Percentiles rank a stretch among this genome's conserved stretches.
Conservation (phyloP, 2,329 filamentous ascomycete genomes). For the Macrophomina tecta region DNA sequence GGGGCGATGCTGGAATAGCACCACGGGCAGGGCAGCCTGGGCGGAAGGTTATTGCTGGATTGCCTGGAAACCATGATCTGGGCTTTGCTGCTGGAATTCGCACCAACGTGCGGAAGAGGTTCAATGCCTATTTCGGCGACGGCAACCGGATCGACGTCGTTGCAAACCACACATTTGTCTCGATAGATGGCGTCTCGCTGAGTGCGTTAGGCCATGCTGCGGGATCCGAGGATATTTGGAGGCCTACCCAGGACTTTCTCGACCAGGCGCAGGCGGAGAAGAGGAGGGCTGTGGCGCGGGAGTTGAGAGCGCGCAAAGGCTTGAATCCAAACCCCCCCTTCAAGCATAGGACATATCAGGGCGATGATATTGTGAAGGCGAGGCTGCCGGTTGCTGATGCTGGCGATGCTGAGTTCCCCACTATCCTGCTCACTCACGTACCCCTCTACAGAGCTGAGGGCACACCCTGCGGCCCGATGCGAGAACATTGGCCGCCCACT, state of each 20-base stretch:
- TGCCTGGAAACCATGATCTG: slow-evolving; percentile 95
- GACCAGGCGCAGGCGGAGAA: slow-evolving; percentile 69
- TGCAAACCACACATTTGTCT: slow-evolving; percentile 94
- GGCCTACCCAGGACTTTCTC: slow-evolving; percentile 78
- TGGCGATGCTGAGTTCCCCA: slow-evolving; percentile 72
- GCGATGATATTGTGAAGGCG: slow-evolving; percentile 48
- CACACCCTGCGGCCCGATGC: slow-evolving; percentile 84
- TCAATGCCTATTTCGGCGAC: slow-evolving; percentile 87
- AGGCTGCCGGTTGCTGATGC: slow-evolving; percentile 45
- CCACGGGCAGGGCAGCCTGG: slow-evolving; percentile 67
- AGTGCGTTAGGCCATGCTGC: slow-evolving; percentile 69
- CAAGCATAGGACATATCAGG: slow-evolving; percentile 65
- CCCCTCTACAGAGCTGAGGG: slow-evolving; percentile 82
- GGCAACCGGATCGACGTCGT: slow-evolving; percentile 90
- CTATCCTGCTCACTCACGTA: slow-evolving; percentile 88
- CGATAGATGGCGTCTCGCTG: slow-evolving; percentile 85
- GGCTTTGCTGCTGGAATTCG: slow-evolving; percentile 90
- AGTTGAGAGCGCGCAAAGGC: slow-evolving; percentile 70
- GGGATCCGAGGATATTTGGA: slow-evolving; percentile 70
- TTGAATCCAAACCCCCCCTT: slow-evolving; percentile 62
- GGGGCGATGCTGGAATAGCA: slow-evolving; percentile 62
- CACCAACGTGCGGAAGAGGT: slow-evolving; percentile 77
- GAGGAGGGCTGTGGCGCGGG: slow-evolving; percentile 69
- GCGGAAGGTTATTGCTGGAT: slow-evolving; percentile 78
- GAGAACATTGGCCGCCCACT: slow-evolving; percentile 81